Percentiles rank a stretch among this genome's conserved stretches.
phyloP scores from a whole-genome alignment of 1,284 basidiomycete species.

The Heimioporus retisporus region DNA sequence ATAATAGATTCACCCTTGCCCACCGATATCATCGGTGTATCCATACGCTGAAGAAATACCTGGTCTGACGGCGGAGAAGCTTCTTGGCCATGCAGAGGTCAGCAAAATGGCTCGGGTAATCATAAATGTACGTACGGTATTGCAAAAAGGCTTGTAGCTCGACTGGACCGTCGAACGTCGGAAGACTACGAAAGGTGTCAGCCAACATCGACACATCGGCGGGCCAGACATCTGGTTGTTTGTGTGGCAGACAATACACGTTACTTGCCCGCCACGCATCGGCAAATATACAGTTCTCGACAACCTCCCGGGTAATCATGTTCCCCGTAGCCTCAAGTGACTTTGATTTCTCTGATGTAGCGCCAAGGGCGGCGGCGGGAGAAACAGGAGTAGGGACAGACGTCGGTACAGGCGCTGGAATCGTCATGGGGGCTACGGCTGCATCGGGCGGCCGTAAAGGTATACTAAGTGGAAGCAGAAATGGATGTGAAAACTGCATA shows the following conservation, averaged over 20 bases:
- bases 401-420: slow-evolving; percentile 52
- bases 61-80: slow-evolving; percentile 11
- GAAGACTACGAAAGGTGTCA: slow-evolving; percentile 41
- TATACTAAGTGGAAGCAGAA: slow-evolving; percentile 66
- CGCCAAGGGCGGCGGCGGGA: slow-evolving; percentile 72
- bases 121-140: slow-evolving; percentile 42
- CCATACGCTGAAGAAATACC: slow-evolving; percentile 50
- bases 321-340: slow-evolving; percentile 72
- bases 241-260: slow-evolving; percentile 35
- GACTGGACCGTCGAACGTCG: slow-evolving; percentile 38
- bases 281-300: slow-evolving; percentile 76
- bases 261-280: slow-evolving; percentile 68
- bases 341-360: slow-evolving; percentile 68
- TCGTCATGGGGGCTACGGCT: slow-evolving; percentile 53
- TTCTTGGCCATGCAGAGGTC: slow-evolving; percentile 15
- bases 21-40: slow-evolving; percentile 67
- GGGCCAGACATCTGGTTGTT: slow-evolving; percentile 59
- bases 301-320: slow-evolving; percentile 69
- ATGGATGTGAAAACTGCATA: slow-evolving; percentile 70
- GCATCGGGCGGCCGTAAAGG: slow-evolving; percentile 67
- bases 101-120: neutral
- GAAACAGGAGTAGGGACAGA: slow-evolving; percentile 84
- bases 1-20: slow-evolving; percentile 73
- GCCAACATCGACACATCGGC: slow-evolving; percentile 60
- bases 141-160: slow-evolving; percentile 50